A percentile compares a stretch with the other conserved stretches of the same genome.
phyloP scores from a whole-genome alignment of 306 rosid genomes.

The Quercus glauca region DNA sequence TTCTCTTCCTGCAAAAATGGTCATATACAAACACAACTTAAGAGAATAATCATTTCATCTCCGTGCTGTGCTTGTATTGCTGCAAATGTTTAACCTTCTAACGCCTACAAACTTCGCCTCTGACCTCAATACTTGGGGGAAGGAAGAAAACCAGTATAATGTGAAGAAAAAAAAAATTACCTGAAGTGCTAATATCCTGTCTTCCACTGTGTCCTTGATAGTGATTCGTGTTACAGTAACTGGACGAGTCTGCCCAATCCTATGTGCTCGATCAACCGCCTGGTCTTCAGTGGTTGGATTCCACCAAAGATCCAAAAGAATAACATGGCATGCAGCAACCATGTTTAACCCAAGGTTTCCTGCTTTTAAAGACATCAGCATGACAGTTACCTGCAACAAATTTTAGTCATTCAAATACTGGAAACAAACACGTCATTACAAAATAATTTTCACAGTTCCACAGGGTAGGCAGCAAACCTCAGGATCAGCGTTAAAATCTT shows the following conservation, averaged over 20 bases:
- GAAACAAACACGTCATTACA: not conserved
- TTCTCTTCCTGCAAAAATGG: slow-evolving; percentile 74
- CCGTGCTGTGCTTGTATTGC: not conserved
- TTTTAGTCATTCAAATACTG: slow-evolving; percentile 24
- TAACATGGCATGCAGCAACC: slow-evolving; percentile 97
- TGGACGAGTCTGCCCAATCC: slow-evolving; percentile 98
- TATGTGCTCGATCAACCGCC: slow-evolving; percentile 95
- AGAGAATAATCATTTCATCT: slow-evolving; percentile 14
- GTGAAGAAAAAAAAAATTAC: slow-evolving; percentile 28
- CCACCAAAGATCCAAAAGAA: slow-evolving; percentile 99
- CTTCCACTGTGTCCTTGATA: slow-evolving; percentile 87
- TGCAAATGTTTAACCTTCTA: not conserved
- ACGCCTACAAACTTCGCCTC: not conserved
- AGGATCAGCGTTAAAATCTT: slow-evolving; percentile 72
- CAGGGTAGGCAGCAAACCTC: slow-evolving; percentile 65
- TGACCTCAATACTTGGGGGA: not conserved
- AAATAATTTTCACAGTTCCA: not conserved
- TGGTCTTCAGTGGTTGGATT: slow-evolving; percentile 99
- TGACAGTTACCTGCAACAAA: slow-evolving; percentile 67
- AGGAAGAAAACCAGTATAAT: not conserved
- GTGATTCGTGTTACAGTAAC: slow-evolving; percentile 92
- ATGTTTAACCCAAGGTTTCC: slow-evolving; percentile 98
- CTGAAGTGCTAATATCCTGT: slow-evolving; percentile 92
- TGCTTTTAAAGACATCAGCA: slow-evolving; percentile 97
- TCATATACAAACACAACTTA: slow-evolving; percentile 19